These are phyloP conservation scores for Pythium plurisporium DNA, from an alignment of 352 stramenopile species.

Conservation along the genomic window DNA sequence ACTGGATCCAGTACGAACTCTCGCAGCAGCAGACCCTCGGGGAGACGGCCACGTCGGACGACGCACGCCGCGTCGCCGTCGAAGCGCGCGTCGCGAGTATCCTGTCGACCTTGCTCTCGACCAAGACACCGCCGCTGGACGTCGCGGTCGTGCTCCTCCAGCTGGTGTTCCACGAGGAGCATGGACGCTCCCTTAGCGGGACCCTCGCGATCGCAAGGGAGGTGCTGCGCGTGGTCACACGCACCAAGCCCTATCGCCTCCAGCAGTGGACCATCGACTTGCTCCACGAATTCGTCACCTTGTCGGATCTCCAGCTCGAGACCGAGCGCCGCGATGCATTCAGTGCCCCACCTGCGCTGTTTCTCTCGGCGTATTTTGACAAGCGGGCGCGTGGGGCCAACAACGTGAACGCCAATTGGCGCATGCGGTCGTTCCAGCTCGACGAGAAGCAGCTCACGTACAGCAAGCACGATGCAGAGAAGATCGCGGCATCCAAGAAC, in stretches of 20 bases:
- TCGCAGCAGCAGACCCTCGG: not conserved
- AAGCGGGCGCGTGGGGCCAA: constrained; percentile 45
- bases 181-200: constrained; percentile 15
- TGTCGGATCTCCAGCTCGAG: constrained; percentile 51
- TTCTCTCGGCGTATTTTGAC: constrained; percentile 45
- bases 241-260: constrained; percentile 29
- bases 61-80: constrained; percentile 6
- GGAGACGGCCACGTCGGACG: not conserved
- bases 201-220: constrained; percentile 41
- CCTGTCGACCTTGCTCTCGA: constrained; percentile 15
- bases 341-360: constrained; percentile 33
- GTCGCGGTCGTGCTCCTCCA: constrained; percentile 52
- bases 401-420: constrained; percentile 70
- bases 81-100: constrained; percentile 10
- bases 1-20: constrained; percentile 70
- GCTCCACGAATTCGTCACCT: constrained; percentile 48
- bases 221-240: constrained; percentile 25
- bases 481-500: constrained; percentile 41
- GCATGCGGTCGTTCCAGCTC: constrained; percentile 57
- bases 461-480: constrained; percentile 60
- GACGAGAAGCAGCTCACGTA: constrained; percentile 45
- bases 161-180: constrained; percentile 40
- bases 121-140: constrained; percentile 43
- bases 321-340: constrained; percentile 45
- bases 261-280: constrained; percentile 53